Base-by-base conservation (phyloP, 2,329 filamentous ascomycete genomes). In the Clarireedia paspali region DNA sequence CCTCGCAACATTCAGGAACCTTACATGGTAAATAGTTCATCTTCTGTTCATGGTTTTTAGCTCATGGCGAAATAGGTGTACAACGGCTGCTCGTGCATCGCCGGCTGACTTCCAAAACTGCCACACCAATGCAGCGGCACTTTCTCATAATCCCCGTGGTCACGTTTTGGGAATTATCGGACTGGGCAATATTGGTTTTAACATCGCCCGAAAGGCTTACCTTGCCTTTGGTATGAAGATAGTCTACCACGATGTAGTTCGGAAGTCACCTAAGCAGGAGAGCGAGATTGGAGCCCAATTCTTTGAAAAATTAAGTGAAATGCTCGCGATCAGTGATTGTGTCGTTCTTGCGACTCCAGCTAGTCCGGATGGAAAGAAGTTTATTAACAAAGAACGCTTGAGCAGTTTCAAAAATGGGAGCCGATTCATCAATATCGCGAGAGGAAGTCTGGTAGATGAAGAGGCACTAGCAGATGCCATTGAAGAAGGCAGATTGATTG, bases 81-180 rank as follows among this genome's bases (percentile, higher is more conserved):
- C 62, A 7, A 62, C 65, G 50, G 63, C 67, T 12, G 64, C 65
- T 47, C 61, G 61, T 7, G 53, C 55, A 1, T 59, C 60, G 7
- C 48, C 58, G 47, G 50, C 58, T 48, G 57, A 56, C 7, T 89
- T 88, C 67, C 68, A 70, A 23, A 72, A 79, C 59, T 84, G 84
- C 57, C 85, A 89, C 66, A 73, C 73, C 12, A 74, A 77, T 55
- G 80, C 83, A 1, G 82, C 84, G 0, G 74, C 75, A 5, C 74
- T 76, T 14, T 83, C 84, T 2, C 79, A 80, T 63, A 89, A 88
- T 68, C 84, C 85, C 1, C 78, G 80, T 17, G 75, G 76, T 12
- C 79, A 81, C 53, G 72, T 72, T 0, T 74, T 90, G 0, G 87
- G 85, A 0, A 76, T 90, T 27, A 77, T 91, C 26, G 87, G 87